Base-by-base conservation (phyloP, 2,329 filamentous ascomycete genomes). In the Simplicillium aogashimaense region DNA sequence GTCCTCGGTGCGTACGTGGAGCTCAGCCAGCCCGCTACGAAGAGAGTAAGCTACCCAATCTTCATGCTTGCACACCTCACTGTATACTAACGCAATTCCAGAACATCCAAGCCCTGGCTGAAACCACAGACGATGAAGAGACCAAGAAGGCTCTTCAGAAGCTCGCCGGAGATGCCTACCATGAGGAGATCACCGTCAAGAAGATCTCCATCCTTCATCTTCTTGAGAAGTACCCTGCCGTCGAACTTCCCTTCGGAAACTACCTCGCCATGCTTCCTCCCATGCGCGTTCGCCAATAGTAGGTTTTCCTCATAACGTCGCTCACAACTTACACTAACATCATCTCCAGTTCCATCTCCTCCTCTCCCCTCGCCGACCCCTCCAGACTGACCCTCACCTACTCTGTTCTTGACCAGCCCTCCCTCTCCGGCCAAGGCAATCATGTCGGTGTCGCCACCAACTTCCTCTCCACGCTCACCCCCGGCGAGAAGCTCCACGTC, bases 251-350 rank as follows among this genome's bases (percentile, higher is more conserved):
- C 0, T 70, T 92, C 17, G 71, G 71, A 3, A 62, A 74, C 14
- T 90, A 83, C 63, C 67, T 92, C 7, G 68, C 70, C 29, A 81
- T 87, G 69, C 71, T 88, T 1, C 82, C 83, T 2, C 81, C 84
- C 0, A 85, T 92, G 78, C 78, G 83, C 20, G 70, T 85, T 31
- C 74, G 83, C n/a, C 81, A 86, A 56, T 88, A 88, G 57, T 65
- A 49, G 49, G 58, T 45, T 10, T 11, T 14, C 6, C 18, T 7
- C 7, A 25, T 16, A 5, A 30, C 6, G 14, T 28, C 9, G 28
- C n/a, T 29, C 29, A 3, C 74, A 71, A 69, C 2, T 72, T 70
- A 11, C n/a, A 13, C 12, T 29, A 25, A 38, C 49, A 31, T 51
- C 44, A 14, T 2, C 7, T 12, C 9, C 40, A 67, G 65, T 50